Base-by-base conservation (phyloP, 1,139 yeast genomes). In the Suhomyces kunorum region DNA sequence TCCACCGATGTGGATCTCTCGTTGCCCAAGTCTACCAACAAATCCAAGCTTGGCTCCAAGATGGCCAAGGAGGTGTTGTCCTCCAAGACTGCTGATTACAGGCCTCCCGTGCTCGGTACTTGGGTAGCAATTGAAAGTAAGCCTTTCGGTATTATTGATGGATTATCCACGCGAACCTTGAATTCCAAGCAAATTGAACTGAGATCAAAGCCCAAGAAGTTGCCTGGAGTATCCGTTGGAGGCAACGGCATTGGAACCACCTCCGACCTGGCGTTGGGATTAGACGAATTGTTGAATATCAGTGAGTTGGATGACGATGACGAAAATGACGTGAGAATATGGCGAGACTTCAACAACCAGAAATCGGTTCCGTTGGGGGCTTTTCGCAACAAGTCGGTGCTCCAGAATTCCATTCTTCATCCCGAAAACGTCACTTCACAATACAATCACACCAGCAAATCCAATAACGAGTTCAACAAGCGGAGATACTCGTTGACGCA, bases 141-240 rank as follows among this genome's bases (percentile, higher is more conserved):
- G 52, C 97, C 96, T 0, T 88, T 86, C 63, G 95, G 96, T 19
- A 88, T 92, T 44, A 90, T 92, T 53, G 98, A 92, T 59, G 98
- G 98, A 5, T 72, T 87, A 24, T 82, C 95, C 1, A 92, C 98
- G 0, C 72, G 96, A 42, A 83, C 95, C 2, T 69, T 89, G 42
- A 63, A 49, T 34, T 40, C 45, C 19, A 43, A 43, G 14, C 54
- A 42, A 43, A 52, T 50, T 17, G 56, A 54, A 30, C 48, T 54
- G 38, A 31, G 61, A 43, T 40, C 54, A 48, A 33, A 54, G 30
- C 42, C 44, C n/a, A 46, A 66, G 46, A 58, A 57, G 45, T 55
- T 24, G 47, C 42, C 50, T 6, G 19, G 25, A 4, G 34, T 28
- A 6, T 17, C 31, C 11, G 22, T 31, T 7, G 31, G 27, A 9